Evolutionary conservation across 2,329 filamentous ascomycete genomes (phyloP).

Genomic region (Neofusicoccum cordaticola): DNA sequence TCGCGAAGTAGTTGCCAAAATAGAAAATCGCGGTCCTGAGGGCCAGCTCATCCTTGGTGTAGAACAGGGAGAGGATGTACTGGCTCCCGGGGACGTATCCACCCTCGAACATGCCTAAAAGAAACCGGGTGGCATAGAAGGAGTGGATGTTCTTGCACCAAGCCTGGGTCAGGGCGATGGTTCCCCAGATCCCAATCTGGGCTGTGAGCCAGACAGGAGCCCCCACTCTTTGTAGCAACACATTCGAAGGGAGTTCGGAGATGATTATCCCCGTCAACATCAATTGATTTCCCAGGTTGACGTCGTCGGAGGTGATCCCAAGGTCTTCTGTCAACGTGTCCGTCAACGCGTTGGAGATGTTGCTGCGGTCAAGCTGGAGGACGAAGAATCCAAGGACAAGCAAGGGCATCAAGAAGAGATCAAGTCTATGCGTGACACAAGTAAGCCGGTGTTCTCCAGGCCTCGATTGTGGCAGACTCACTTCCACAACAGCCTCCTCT

Average conservation of each 20-base stretch:
- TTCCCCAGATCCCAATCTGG: constrained; percentile 36
- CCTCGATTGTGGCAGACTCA: constrained; percentile 18
- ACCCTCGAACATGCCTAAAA: constrained; percentile 18
- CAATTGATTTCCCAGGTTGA: constrained; percentile 32
- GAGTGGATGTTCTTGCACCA: constrained; percentile 20
- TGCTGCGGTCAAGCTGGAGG: constrained; percentile 34
- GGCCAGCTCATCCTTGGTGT: constrained; percentile 20
- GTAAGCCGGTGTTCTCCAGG: not conserved
- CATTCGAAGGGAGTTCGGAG: constrained; percentile 11
- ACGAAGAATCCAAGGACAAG: constrained; percentile 36
- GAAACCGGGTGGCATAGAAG: constrained; percentile 12
- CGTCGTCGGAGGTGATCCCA: constrained; percentile 25
- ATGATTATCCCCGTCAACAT: constrained; percentile 33
- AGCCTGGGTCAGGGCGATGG: constrained; percentile 31
- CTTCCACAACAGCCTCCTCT: constrained; percentile 32
- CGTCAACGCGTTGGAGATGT: constrained; percentile 34
- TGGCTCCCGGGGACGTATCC: constrained; percentile 19
- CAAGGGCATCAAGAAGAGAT: constrained; percentile 31
- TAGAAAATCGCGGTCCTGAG: constrained; percentile 18
- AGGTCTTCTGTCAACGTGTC: constrained; percentile 30
- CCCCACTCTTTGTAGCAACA: constrained; percentile 26
- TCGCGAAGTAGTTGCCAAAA: constrained; percentile 15
- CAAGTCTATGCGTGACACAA: constrained; percentile 18
- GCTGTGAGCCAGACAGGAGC: constrained; percentile 29
- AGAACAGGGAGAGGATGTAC: constrained; percentile 20